Evolutionary conservation across 1,139 yeast genomes (phyloP).

Genomic region (Lodderomyces jiufengensis): DNA sequence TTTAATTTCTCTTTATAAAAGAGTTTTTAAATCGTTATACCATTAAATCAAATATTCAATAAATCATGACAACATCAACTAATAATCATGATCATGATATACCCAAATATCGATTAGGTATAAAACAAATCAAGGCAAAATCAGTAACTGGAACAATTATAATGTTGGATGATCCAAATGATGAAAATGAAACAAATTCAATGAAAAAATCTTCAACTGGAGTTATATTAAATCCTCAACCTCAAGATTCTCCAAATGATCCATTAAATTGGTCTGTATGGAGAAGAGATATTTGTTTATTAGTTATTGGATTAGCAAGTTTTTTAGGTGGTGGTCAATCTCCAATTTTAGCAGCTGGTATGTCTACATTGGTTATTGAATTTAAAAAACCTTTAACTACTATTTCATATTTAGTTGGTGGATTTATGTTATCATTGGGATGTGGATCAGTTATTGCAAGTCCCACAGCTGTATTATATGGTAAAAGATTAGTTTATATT

Average conservation of each 20-base stretch:
- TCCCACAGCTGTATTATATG: slow-evolving; percentile 57
- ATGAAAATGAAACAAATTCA: slow-evolving; percentile 11
- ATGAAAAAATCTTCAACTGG: slow-evolving; percentile 49
- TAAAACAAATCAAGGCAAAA: slow-evolving; percentile 36
- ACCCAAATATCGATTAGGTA: slow-evolving; percentile 24
- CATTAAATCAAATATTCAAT: too few relatives aligned
- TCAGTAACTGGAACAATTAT: slow-evolving; percentile 48
- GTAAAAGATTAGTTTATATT: slow-evolving; percentile 56
- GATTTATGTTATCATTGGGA: slow-evolving; percentile 57
- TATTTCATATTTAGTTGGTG: slow-evolving; percentile 56
- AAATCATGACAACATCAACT: too few relatives aligned
- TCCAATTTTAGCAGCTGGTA: slow-evolving; percentile 59
- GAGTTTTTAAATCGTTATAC: too few relatives aligned
- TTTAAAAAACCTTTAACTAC: slow-evolving; percentile 41
- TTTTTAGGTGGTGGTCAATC: slow-evolving; percentile 64
- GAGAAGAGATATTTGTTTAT: slow-evolving; percentile 52
- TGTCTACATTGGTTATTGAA: slow-evolving; percentile 38
- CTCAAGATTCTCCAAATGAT: slow-evolving; percentile 71
- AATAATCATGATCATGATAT: too few relatives aligned
- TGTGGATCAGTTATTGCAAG: slow-evolving; percentile 56
- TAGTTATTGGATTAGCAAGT: slow-evolving; percentile 55
- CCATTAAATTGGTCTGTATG: slow-evolving; percentile 72
- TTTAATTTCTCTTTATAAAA: too few relatives aligned
- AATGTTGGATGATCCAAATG: slow-evolving; percentile 30
- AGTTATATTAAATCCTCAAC: slow-evolving; percentile 67